Conservation (phyloP, 495 filamentous ascomycete genomes). For the Penicillium atrosanguineum region DNA sequence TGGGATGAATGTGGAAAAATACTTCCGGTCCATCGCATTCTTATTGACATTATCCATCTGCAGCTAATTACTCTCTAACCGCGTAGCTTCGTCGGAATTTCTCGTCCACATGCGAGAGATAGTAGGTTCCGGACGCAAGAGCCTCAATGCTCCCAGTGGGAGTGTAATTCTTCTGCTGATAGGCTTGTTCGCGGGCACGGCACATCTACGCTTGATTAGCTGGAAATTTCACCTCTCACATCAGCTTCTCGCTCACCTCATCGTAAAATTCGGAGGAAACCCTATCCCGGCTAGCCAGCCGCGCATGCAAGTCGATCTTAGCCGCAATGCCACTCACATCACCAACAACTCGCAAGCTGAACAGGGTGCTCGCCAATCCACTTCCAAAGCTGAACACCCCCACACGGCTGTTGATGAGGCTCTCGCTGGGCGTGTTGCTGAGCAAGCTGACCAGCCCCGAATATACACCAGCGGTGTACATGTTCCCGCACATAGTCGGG, state of each 20-base stretch:
- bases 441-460: constrained; percentile 9
- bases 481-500: constrained; percentile 14
- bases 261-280: constrained; percentile 78
- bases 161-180: constrained; percentile 73
- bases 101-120: constrained; percentile 71
- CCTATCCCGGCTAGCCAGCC: constrained; percentile 58
- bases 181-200: constrained; percentile 74
- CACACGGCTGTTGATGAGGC: constrained; percentile 70
- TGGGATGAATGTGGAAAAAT: not conserved
- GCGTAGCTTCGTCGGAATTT: constrained; percentile 78
- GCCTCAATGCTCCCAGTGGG: constrained; percentile 65
- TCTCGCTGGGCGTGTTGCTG: constrained; percentile 39
- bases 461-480: constrained; percentile 18
- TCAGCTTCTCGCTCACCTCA: constrained; percentile 50
- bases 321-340: constrained; percentile 62
- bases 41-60: not conserved
- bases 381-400: constrained; percentile 84
- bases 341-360: constrained; percentile 70
- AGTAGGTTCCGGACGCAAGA: constrained; percentile 69
- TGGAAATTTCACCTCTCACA: not conserved
- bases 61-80: constrained; percentile 59
- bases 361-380: constrained; percentile 75
- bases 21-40: not conserved
- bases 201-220: constrained; percentile 63
- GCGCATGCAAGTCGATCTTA: constrained; percentile 65